These are phyloP conservation scores for Coemansia asiatica DNA, from an alignment of 192 early-diverging fungal species.

Conservation along the genomic window DNA sequence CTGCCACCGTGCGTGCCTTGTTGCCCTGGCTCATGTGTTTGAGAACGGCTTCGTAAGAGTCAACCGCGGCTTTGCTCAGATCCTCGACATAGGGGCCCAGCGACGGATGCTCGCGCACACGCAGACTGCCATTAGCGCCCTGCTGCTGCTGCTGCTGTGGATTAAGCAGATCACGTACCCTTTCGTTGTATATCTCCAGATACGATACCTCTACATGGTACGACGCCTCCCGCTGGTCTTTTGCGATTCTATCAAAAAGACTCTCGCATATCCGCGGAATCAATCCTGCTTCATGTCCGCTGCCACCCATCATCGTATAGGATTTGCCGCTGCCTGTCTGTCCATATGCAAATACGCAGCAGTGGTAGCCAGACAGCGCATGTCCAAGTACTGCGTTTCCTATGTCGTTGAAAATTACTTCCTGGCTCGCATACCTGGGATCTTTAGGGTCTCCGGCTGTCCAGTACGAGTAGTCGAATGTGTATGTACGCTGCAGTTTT, in stretches of 20 bases:
- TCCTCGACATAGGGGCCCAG: constrained; percentile 91
- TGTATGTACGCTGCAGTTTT: constrained; percentile 61
- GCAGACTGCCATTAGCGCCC: constrained; percentile 66
- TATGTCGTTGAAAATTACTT: constrained; percentile 72
- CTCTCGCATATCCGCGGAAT: constrained; percentile 82
- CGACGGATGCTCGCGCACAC: constrained; percentile 79
- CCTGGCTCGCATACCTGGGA: constrained; percentile 69
- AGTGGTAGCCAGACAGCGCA: constrained; percentile 88
- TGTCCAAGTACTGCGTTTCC: constrained; percentile 79
- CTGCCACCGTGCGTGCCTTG: constrained; percentile 80
- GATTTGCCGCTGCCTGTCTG: constrained; percentile 60
- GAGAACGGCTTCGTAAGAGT: constrained; percentile 66
- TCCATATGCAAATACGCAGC: constrained; percentile 86
- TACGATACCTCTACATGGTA: constrained; percentile 82
- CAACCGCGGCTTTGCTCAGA: constrained; percentile 79
- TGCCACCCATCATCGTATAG: constrained; percentile 67
- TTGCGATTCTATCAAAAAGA: constrained; percentile 69
- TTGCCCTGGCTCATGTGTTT: constrained; percentile 80
- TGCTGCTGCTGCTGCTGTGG: constrained; percentile 63
- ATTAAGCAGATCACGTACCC: constrained; percentile 77
- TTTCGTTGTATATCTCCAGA: constrained; percentile 90
- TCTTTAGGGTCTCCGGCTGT: constrained; percentile 64
- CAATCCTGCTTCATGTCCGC: constrained; percentile 69
- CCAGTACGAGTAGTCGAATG: constrained; percentile 91
- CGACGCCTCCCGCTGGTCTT: constrained; percentile 37